Conservation (phyloP, 371 early-diverging fungal genomes). For the Massospora cicadina region DNA sequence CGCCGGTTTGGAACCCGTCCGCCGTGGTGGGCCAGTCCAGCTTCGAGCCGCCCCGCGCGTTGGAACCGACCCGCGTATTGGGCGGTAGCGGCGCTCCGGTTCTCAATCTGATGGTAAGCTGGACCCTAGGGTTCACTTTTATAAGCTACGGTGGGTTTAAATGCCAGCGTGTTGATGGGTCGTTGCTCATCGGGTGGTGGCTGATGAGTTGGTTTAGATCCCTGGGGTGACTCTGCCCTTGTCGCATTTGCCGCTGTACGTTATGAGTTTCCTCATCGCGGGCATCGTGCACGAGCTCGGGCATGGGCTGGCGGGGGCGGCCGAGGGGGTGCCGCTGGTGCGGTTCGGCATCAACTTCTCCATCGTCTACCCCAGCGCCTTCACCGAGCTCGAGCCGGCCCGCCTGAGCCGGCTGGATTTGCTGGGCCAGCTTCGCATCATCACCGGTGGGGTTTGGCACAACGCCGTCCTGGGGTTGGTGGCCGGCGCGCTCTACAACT, state of each 20-base stretch:
- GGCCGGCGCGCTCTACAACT: background rate
- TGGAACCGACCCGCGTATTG: no score
- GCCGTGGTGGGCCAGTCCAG: no score
- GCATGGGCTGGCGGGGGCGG: background rate
- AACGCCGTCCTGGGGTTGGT: background rate
- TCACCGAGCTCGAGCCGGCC: background rate
- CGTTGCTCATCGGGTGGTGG: no score
- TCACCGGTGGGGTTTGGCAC: background rate
- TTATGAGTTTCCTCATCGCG: background rate
- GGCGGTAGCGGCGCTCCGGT: background rate
- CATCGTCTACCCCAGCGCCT: background rate
- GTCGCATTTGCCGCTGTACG: background rate
- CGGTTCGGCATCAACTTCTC: background rate
- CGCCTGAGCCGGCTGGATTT: background rate
- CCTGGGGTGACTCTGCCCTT: background rate
- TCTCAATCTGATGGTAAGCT: background rate
- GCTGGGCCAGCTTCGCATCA: background rate
- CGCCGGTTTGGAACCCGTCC: no score
- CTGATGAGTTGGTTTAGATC: no score
- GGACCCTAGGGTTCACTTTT: background rate
- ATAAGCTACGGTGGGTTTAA: background rate
- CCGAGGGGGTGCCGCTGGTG: background rate
- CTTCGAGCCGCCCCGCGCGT: no score
- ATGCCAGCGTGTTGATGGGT: no score
- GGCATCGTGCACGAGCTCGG: background rate